These are phyloP conservation scores for Chenopodium quinoa DNA, from an alignment of 148 eudicot genomes.

Conservation along the genomic window DNA sequence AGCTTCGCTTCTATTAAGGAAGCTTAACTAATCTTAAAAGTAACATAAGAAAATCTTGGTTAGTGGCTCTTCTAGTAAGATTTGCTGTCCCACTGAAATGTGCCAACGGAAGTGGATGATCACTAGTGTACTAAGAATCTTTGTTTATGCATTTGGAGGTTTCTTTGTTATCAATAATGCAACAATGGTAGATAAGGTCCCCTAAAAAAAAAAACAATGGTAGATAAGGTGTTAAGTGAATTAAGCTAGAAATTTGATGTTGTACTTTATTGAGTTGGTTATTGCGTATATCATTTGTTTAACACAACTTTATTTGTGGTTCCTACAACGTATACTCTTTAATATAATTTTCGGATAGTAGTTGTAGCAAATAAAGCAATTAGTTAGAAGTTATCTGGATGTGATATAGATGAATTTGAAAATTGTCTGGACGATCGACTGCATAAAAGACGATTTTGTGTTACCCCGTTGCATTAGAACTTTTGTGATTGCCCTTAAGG, in stretches of 20 bases:
- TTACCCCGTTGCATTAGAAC: too few relatives aligned
- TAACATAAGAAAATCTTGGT: background rate
- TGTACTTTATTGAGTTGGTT: background rate
- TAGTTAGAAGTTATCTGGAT: too few relatives aligned
- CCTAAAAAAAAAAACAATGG: background rate
- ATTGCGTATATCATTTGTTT: background rate
- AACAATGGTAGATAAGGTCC: background rate
- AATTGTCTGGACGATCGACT: too few relatives aligned
- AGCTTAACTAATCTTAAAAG: background rate
- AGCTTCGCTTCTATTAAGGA: constrained; percentile 8
- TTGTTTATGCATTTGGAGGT: background rate
- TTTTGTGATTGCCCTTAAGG: too few relatives aligned
- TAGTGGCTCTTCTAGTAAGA: constrained; percentile 9
- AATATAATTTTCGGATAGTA: too few relatives aligned
- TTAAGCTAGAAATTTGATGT: background rate
- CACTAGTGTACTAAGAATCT: background rate
- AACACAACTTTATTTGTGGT: background rate
- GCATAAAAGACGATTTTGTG: too few relatives aligned
- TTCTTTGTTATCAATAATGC: background rate
- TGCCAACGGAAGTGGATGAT: background rate
- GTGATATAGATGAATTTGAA: too few relatives aligned
- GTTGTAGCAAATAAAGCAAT: too few relatives aligned
- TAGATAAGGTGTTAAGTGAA: background rate
- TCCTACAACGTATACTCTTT: background rate
- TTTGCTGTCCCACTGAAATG: constrained; percentile 9